These are phyloP conservation scores for Paecilomyces variotii DNA, from an alignment of 2,329 filamentous ascomycete genomes.

Conservation along the genomic window DNA sequence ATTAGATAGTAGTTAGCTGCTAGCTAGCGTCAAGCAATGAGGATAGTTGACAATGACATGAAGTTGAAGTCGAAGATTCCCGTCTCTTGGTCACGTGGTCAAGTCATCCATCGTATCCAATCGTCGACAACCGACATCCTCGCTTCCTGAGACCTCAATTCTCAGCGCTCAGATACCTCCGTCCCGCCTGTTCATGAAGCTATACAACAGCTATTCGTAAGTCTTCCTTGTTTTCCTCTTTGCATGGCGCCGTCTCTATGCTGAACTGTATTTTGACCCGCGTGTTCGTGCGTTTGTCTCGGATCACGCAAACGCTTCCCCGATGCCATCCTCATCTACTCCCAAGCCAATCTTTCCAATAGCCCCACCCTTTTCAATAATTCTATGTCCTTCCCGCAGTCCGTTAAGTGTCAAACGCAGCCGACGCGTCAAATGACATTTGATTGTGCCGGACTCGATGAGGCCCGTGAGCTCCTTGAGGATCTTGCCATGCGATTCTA, in stretches of 20 bases:
- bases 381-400: constrained; percentile 31
- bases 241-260: neutral
- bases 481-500: constrained; percentile 33
- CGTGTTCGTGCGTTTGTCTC: neutral
- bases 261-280: neutral
- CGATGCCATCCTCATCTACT: neutral
- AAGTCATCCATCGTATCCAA: neutral
- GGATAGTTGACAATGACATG: neutral
- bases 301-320: neutral
- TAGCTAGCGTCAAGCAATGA: neutral
- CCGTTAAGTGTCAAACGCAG: constrained; percentile 29
- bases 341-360: constrained; percentile 6
- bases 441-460: constrained; percentile 29
- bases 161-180: neutral
- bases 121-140: neutral
- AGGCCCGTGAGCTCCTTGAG: constrained; percentile 26
- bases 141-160: neutral
- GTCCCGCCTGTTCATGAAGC: neutral
- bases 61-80: neutral
- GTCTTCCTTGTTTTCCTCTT: neutral
- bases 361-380: constrained; percentile 31
- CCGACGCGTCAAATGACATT: constrained; percentile 31
- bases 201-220: neutral
- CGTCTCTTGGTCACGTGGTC: neutral
- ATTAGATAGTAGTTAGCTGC: neutral